Conservation (phyloP, 345 rosid genomes). For the Citrus mangshanensis region DNA sequence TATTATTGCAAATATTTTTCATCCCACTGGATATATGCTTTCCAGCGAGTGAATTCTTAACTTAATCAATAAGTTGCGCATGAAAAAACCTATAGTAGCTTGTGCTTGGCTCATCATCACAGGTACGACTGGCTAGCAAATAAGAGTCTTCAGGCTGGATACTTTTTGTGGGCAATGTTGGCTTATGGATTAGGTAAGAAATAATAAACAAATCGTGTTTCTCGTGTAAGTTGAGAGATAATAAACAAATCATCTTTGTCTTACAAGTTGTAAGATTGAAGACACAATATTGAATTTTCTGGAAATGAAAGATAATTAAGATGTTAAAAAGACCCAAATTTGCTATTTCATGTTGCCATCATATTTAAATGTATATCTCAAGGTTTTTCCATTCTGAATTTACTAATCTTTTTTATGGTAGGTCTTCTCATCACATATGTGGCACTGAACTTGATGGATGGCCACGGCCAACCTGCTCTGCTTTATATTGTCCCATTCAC, state of each 20-base stretch:
- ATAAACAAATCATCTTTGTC: conserved; percentile 1
- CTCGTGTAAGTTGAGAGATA: conserved; percentile 4
- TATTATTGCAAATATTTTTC: neutral
- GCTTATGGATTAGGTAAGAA: conserved; percentile 88
- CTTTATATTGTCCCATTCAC: conserved; percentile 95
- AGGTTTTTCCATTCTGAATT: neutral
- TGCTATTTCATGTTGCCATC: too few species aligned
- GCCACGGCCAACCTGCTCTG: conserved; percentile 95
- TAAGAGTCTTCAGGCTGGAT: conserved; percentile 81
- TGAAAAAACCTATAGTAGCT: neutral
- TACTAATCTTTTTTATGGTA: conserved; percentile 21
- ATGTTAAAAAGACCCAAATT: neutral
- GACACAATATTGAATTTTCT: neutral
- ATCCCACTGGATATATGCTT: neutral
- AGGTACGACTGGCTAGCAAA: conserved; percentile 93
- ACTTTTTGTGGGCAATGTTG: conserved; percentile 91
- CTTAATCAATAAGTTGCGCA: neutral
- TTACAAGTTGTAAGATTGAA: neutral
- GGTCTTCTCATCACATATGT: conserved; percentile 94
- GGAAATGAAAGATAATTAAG: neutral
- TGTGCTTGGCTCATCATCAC: conserved; percentile 14
- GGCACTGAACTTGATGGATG: conserved; percentile 91
- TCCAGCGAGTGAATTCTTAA: neutral
- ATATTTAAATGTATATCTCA: too few species aligned
- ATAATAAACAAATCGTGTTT: conserved; percentile 3